Base-by-base conservation (phyloP, 106 monocot species). In the Phalaenopsis equestris region DNA sequence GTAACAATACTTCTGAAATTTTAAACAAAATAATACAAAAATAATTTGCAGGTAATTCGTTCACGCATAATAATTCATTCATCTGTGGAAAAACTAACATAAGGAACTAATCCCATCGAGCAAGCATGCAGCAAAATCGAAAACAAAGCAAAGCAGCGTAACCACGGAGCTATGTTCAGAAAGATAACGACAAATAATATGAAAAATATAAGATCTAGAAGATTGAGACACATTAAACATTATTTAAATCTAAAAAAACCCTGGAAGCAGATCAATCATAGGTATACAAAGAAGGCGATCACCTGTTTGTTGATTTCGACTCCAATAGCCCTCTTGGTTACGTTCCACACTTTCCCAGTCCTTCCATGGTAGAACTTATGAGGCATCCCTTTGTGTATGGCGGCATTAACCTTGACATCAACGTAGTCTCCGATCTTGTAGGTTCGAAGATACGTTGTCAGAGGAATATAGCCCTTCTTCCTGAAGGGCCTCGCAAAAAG, bases 381-480 rank as follows among this genome's bases (percentile, higher is more conserved):
- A 12, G 90, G 90, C 90, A 90, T 90, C 3, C 90, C 90, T 79
- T 90, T 87, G 87, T 90, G 87, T 23, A 90, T 64, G 43, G 85
- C 90, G 37, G 87, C 90, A 77, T 90, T 90, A 45, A 90, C 90
- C 82, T 90, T 87, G 79, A 90, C 73, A 72, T 88, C 90, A 30
- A 87, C 87, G 79, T 87, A 83, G 77, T 90, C 87, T 5, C 90
- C 88, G 79, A 88, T 86, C 86, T 86, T 91, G 80, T 84, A 91
- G 42, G 90, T 91, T 37, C 86, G 39, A 6, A 91, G 86, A 84
- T 91, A 91, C n/a, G 90, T 93, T 21, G 90, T 88, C 70, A 93
- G 78, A n/a, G 86, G 84, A 77, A 93, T 86, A 86, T 86, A 93
- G 15, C 92, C 92, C 88, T 93, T 90, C 92, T 93, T 93, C 84